Conservation (phyloP, 306 rosid species). For the Argentina anserina region DNA sequence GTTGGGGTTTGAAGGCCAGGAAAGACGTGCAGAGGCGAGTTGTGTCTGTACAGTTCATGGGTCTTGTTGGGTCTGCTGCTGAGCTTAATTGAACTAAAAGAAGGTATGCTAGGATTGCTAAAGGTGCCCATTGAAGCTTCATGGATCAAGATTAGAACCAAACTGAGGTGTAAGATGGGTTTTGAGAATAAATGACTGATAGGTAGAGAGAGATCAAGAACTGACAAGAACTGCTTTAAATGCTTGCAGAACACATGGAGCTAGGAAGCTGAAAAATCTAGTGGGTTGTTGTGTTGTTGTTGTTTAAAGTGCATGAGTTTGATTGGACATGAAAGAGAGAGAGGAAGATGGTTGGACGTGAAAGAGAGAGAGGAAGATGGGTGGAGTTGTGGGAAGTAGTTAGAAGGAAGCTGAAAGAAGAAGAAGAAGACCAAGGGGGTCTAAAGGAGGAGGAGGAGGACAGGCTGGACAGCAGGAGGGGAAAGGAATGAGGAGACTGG, state of each 20-base stretch:
- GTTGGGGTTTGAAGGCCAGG: constrained; percentile 64
- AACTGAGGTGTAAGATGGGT: constrained; percentile 12
- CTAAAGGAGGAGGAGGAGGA: constrained; percentile 25
- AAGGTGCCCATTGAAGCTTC: constrained; percentile 33
- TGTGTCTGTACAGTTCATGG: constrained; percentile 80
- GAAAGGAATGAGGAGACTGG: constrained; percentile 35
- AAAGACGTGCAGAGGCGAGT: constrained; percentile 77
- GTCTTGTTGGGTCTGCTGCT: constrained; percentile 26
- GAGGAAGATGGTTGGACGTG: not conserved
- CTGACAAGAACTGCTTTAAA: not conserved
- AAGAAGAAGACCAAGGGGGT: constrained; percentile 17
- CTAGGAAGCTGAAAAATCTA: not conserved
- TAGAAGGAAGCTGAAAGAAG: constrained; percentile 8
- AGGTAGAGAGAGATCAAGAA: constrained; percentile 6
- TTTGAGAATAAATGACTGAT: not conserved
- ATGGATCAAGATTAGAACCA: constrained; percentile 22
- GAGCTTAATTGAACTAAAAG: constrained; percentile 29
- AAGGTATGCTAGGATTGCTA: constrained; percentile 30
- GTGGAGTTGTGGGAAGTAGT: constrained; percentile 8
- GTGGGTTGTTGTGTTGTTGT: not conserved
- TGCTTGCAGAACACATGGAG: not conserved
- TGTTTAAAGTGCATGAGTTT: not conserved
- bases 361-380: not conserved
- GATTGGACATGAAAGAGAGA: not conserved
- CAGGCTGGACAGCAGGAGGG: constrained; percentile 32